These are phyloP conservation scores for Alternaria sp. DNA, from an alignment of 2,329 filamentous ascomycete species.

Conservation along the genomic window DNA sequence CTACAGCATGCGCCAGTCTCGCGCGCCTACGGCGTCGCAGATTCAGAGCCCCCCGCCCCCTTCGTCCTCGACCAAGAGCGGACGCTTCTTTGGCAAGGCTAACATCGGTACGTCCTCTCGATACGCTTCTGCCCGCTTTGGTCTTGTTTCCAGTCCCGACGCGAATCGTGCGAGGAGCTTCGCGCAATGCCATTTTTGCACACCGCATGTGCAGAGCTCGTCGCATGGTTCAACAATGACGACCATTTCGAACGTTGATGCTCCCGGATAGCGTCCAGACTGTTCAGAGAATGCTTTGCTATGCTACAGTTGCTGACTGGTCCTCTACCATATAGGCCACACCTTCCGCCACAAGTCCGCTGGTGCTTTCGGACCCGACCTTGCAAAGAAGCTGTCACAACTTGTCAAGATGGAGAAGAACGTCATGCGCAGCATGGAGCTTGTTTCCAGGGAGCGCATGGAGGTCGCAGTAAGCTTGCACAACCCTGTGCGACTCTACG, in stretches of 20 bases:
- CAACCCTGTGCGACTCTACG: constrained; percentile 1
- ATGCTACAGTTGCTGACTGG: constrained; percentile 12
- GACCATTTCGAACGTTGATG: background rate
- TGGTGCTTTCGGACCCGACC: constrained; percentile 81
- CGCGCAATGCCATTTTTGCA: background rate
- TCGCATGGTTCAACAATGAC: background rate
- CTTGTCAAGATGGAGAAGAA: constrained; percentile 99
- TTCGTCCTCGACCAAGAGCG: constrained; percentile 86
- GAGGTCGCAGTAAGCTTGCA: constrained; percentile 83
- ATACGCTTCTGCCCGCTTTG: background rate
- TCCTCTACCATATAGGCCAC: constrained; percentile 60
- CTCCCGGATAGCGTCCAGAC: background rate
- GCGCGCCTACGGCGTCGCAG: constrained; percentile 92
- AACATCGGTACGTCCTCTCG: constrained; percentile 74
- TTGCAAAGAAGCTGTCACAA: constrained; percentile 96
- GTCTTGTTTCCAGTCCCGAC: background rate
- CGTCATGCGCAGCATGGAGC: constrained; percentile 97
- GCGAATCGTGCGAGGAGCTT: background rate
- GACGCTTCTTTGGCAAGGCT: constrained; percentile 84
- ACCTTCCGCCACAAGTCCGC: constrained; percentile 75
- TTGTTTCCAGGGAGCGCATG: constrained; percentile 95
- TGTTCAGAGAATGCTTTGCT: background rate
- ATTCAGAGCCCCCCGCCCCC: constrained; percentile 93
- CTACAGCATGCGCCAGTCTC: constrained; percentile 84
- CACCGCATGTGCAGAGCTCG: background rate